These are phyloP conservation scores for Aschersonia sp. DNA, from an alignment of 2,329 filamentous ascomycete species.

Conservation along the genomic window DNA sequence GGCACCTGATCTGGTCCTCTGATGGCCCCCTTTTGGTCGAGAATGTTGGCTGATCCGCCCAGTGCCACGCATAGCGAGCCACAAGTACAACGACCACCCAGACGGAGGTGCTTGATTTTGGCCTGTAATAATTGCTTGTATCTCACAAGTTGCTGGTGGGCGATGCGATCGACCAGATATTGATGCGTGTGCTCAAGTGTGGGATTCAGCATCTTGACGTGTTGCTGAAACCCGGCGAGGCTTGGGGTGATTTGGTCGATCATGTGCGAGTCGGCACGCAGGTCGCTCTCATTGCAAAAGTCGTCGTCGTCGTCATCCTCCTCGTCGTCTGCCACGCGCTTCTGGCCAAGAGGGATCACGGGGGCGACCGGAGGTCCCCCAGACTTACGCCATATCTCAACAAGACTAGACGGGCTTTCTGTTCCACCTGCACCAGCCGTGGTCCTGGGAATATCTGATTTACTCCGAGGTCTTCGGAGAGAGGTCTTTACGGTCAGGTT, in stretches of 20 bases:
- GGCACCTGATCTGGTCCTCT: slow-evolving; percentile 43
- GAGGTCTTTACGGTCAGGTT: slow-evolving; percentile 30
- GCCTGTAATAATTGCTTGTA: slow-evolving; percentile 63
- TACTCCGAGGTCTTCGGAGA: slow-evolving; percentile 41
- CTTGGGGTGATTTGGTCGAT: slow-evolving; percentile 59
- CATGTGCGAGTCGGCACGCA: slow-evolving; percentile 47
- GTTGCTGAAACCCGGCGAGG: slow-evolving; percentile 59
- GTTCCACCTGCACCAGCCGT: slow-evolving; percentile 11
- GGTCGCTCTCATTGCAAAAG: slow-evolving; percentile 39
- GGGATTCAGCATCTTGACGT: slow-evolving; percentile 64
- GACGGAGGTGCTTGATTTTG: slow-evolving; percentile 54
- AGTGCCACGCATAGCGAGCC: slow-evolving; percentile 48
- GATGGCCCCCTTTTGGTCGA: slow-evolving; percentile 45
- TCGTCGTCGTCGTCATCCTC: slow-evolving; percentile 48
- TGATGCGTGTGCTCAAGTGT: slow-evolving; percentile 37
- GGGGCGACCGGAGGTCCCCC: slow-evolving; percentile 40
- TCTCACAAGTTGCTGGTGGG: slow-evolving; percentile 62
- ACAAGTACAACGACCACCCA: slow-evolving; percentile 46
- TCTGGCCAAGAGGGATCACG: slow-evolving; percentile 20
- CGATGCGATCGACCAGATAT: slow-evolving; percentile 67
- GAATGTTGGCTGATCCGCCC: slow-evolving; percentile 48
- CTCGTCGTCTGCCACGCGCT: slow-evolving; percentile 13
- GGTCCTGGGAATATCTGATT: slow-evolving; percentile 33
- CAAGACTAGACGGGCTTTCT: slow-evolving; percentile 26
- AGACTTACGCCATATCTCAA: slow-evolving; percentile 34